phyloP scores from a whole-genome alignment of 208 protist genomes.

The Leishmania lainsoni region DNA sequence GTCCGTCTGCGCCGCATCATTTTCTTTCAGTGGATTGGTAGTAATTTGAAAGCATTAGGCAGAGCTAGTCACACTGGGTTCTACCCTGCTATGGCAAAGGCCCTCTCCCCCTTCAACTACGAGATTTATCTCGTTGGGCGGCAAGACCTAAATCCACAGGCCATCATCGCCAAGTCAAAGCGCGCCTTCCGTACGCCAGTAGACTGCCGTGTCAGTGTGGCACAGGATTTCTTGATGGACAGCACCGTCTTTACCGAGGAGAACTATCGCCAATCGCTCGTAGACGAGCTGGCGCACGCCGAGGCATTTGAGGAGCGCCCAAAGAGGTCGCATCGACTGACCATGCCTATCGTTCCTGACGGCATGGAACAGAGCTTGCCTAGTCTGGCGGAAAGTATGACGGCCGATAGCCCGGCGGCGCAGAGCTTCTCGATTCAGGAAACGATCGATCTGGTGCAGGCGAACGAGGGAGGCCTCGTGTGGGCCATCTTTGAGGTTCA shows the following conservation, averaged over 20 bases:
- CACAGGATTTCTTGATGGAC: slow-evolving; percentile 20
- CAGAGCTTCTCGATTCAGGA: slow-evolving; percentile 55
- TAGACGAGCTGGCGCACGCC: slow-evolving; percentile 34
- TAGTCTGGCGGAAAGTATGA: slow-evolving; percentile 10
- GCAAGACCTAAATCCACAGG: slow-evolving; percentile 60
- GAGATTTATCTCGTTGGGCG: slow-evolving; percentile 80
- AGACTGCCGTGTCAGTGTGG: slow-evolving; percentile 2
- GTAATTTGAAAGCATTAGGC: slow-evolving; percentile 53
- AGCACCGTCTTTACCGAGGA: slow-evolving; percentile 55
- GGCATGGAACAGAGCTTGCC: slow-evolving; percentile 36
- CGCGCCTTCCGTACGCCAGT: slow-evolving; percentile 47
- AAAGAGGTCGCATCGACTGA: background rate
- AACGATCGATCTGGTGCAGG: slow-evolving; percentile 63
- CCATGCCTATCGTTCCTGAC: slow-evolving; percentile 11
- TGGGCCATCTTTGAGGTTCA: slow-evolving; percentile 78
- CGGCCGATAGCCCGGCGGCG: background rate
- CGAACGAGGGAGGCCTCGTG: slow-evolving; percentile 58
- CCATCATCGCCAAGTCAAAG: slow-evolving; percentile 76
- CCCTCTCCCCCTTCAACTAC: slow-evolving; percentile 60
- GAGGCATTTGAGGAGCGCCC: slow-evolving; percentile 11
- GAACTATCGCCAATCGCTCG: slow-evolving; percentile 44
- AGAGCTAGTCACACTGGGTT: slow-evolving; percentile 28
- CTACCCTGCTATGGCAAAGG: slow-evolving; percentile 68
- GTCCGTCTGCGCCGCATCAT: slow-evolving; percentile 57
- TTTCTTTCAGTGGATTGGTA: slow-evolving; percentile 89